Conservation (phyloP, 441 rosid genomes). For the Pelargonium cotyledonis region DNA sequence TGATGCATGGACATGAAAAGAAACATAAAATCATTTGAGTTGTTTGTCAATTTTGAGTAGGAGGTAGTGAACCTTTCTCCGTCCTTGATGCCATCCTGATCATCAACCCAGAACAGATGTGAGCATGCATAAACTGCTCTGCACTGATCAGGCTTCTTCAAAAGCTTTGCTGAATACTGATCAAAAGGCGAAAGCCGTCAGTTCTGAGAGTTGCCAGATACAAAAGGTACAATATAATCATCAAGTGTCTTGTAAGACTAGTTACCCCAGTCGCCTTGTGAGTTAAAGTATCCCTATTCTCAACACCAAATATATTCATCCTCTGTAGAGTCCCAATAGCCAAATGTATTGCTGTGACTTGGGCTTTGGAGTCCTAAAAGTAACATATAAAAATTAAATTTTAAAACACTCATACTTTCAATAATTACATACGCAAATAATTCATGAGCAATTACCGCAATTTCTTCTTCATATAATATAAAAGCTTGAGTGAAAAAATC, state of each 20-base stretch:
- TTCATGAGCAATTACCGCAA: constrained; percentile 57
- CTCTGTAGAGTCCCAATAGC: constrained; percentile 94
- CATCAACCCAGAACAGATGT: constrained; percentile 94
- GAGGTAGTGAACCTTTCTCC: constrained; percentile 70
- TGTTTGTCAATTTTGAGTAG: background rate
- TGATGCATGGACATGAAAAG: too few relatives aligned
- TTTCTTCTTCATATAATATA: constrained; percentile 90
- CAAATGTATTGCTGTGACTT: constrained; percentile 80
- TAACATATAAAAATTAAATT: constrained; percentile 14
- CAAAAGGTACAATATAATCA: background rate
- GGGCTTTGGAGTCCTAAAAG: constrained; percentile 83
- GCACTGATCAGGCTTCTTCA: constrained; percentile 97
- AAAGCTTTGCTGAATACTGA: constrained; percentile 96
- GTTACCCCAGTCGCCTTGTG: constrained; percentile 98
- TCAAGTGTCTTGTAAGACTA: background rate
- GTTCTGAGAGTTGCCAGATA: background rate
- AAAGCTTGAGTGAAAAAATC: constrained; percentile 98
- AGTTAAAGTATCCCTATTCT: constrained; percentile 93
- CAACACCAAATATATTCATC: constrained; percentile 95
- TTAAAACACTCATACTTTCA: background rate
- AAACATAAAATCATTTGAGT: background rate
- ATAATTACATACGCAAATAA: background rate
- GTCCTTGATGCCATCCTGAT: constrained; percentile 77
- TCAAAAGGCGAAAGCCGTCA: constrained; percentile 10
- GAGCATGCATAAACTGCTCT: constrained; percentile 94